Evolutionary conservation across 768 basidiomycete genomes (phyloP).

Genomic region (Phylloporus scabripes): DNA sequence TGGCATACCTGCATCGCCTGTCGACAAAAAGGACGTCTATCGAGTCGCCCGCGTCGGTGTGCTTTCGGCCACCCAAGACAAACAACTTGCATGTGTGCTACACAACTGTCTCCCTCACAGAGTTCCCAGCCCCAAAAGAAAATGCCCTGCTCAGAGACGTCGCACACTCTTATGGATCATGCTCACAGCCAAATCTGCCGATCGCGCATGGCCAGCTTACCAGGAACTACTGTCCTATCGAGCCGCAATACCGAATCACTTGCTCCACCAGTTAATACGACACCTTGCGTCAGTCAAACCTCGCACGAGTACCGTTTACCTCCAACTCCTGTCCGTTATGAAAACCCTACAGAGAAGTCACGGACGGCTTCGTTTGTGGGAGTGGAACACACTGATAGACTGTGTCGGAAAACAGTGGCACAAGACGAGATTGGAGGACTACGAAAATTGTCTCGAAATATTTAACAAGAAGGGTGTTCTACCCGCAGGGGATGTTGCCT

Average conservation of each 20-base stretch:
- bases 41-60: slow-evolving; percentile 6
- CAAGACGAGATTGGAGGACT: slow-evolving; percentile 51
- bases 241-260: slow-evolving; percentile 28
- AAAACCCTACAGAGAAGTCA: slow-evolving; percentile 51
- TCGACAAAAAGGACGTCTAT: slow-evolving; percentile 2
- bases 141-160: slow-evolving; percentile 17
- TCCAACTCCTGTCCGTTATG: slow-evolving; percentile 65
- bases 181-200: slow-evolving; percentile 28
- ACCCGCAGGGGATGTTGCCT: slow-evolving; percentile 1
- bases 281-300: slow-evolving; percentile 51
- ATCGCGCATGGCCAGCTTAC: slow-evolving; percentile 44
- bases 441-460: slow-evolving; percentile 53
- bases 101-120: background rate
- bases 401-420: slow-evolving; percentile 63
- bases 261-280: slow-evolving; percentile 58
- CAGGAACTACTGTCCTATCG: slow-evolving; percentile 26
- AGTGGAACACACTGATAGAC: slow-evolving; percentile 75
- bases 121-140: slow-evolving; percentile 7
- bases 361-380: slow-evolving; percentile 51
- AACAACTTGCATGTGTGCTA: background rate
- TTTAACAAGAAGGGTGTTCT: slow-evolving; percentile 55
- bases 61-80: slow-evolving; percentile 6
- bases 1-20: background rate
- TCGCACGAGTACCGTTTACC: slow-evolving; percentile 54
- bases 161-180: slow-evolving; percentile 29